phyloP scores from a whole-genome alignment of 2,329 filamentous ascomycete species.

The Fusarium subglutinans region DNA sequence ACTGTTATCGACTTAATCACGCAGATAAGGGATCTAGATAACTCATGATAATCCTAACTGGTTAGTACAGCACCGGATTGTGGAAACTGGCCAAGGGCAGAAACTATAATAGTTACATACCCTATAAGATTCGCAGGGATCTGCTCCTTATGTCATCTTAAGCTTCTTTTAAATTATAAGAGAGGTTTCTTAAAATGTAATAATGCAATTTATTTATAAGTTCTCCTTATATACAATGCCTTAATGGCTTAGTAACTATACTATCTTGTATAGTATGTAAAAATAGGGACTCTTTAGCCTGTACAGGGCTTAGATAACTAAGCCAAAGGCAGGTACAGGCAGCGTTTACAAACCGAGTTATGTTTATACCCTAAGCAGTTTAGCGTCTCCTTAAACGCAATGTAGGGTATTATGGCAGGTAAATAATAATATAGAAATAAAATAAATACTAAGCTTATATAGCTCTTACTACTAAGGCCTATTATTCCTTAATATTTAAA shows the following conservation, averaged over 20 bases:
- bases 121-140: no score
- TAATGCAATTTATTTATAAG: no score
- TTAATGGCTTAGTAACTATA: no score
- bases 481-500: no score
- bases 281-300: no score
- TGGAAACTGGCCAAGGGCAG: not conserved
- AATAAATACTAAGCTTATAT: not conserved
- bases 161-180: no score
- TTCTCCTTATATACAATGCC: no score
- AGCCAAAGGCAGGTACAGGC: not conserved
- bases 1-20: constrained; percentile 50
- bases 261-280: no score
- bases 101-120: no score
- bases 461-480: not conserved
- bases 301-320: no score
- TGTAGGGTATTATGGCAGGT: not conserved
- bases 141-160: no score
- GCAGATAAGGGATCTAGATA: constrained; percentile 27
- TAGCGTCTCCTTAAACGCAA: not conserved
- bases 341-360: not conserved
- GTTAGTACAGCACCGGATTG: not conserved
- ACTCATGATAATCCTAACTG: not conserved
- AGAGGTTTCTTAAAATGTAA: no score
- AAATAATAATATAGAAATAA: not conserved
- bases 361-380: not conserved